Percentiles rank a stretch among this genome's conserved stretches.
These are phyloP conservation scores for Zygoascus flipseniorum DNA, from an alignment of 805 yeast genomes.

Conservation along the genomic window DNA sequence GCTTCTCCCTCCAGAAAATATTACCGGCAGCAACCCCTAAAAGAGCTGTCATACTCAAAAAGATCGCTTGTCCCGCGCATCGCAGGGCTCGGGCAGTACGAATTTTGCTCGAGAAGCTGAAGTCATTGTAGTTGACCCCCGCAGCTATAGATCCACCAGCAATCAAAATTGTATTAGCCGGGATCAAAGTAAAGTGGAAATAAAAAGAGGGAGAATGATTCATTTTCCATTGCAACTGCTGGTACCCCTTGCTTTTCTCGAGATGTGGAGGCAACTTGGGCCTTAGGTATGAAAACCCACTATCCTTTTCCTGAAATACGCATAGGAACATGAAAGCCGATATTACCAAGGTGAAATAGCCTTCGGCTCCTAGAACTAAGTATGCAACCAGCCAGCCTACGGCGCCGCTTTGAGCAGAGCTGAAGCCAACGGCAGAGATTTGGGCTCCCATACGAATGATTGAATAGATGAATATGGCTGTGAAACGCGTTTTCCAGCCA, in stretches of 20 bases:
- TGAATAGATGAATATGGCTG: slow-evolving; percentile 5
- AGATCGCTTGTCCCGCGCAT: slow-evolving; percentile 12
- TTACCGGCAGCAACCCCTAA: slow-evolving; percentile 1
- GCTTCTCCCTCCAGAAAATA: not conserved
- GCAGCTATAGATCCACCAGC: slow-evolving; percentile 13
- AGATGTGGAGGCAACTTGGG: not conserved
- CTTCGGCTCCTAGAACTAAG: slow-evolving; percentile 16
- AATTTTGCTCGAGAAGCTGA: not conserved
- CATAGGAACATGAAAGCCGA: slow-evolving; percentile 8
- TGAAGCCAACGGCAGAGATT: slow-evolving; percentile 10
- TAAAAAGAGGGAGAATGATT: slow-evolving; percentile 1
- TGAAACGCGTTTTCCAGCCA: slow-evolving; percentile 9
- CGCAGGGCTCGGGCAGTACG: slow-evolving; percentile 8
- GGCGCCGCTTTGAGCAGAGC: slow-evolving; percentile 3
- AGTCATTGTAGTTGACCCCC: slow-evolving; percentile 2
- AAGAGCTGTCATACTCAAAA: slow-evolving; percentile 7
- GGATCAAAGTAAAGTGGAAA: slow-evolving; percentile 9
- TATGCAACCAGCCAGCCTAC: slow-evolving; percentile 14
- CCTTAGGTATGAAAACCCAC: slow-evolving; percentile 3
- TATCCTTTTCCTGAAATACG: slow-evolving; percentile 2
- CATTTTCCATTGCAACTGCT: not conserved
- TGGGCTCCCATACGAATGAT: slow-evolving; percentile 14
- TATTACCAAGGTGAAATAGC: slow-evolving; percentile 13
- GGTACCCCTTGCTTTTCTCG: not conserved
- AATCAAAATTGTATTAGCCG: slow-evolving; percentile 11